These are phyloP conservation scores for Phytophthora lateralis DNA, from an alignment of 352 stramenopile species.

Conservation along the genomic window DNA sequence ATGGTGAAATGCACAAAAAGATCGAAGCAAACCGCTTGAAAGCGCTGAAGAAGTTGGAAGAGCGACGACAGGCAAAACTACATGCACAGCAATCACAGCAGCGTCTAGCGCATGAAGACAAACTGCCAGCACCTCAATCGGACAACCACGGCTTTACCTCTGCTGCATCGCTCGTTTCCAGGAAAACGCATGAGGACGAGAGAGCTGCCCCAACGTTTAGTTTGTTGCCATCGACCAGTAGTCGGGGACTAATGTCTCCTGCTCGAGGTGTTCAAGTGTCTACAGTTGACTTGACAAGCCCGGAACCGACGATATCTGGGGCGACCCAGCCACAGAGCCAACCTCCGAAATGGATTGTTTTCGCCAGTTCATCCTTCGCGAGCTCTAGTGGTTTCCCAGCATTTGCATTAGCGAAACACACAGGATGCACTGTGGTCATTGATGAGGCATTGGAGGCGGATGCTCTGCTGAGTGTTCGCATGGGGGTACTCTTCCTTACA, in stretches of 20 bases:
- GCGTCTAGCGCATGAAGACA: not conserved
- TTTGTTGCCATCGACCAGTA: conserved; percentile 14
- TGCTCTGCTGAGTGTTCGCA: conserved; percentile 49
- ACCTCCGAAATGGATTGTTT: conserved; percentile 28
- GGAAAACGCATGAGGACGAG: conserved; percentile 8
- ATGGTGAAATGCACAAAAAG: conserved; percentile 41
- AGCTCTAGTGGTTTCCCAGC: conserved; percentile 29
- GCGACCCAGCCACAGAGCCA: not conserved
- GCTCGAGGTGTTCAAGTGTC: not conserved
- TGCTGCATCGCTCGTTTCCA: conserved; percentile 9
- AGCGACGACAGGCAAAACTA: conserved; percentile 37
- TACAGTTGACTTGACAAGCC: conserved; percentile 24
- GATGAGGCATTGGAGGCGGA: conserved; percentile 53
- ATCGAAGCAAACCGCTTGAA: conserved; percentile 74
- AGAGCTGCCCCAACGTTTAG: conserved; percentile 17
- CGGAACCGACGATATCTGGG: conserved; percentile 6
- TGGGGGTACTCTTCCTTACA: conserved; percentile 34
- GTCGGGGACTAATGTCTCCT: not conserved
- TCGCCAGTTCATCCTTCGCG: conserved; percentile 41
- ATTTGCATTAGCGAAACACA: conserved; percentile 24
- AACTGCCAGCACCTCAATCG: not conserved
- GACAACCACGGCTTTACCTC: conserved; percentile 6
- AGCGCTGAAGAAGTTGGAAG: conserved; percentile 62
- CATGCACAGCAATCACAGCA: conserved; percentile 4
- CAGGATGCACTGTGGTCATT: conserved; percentile 34